A percentile compares a stretch with the other conserved stretches of the same genome.
Conservation (phyloP, 805 yeast species). For the Candida sanyiensis region DNA sequence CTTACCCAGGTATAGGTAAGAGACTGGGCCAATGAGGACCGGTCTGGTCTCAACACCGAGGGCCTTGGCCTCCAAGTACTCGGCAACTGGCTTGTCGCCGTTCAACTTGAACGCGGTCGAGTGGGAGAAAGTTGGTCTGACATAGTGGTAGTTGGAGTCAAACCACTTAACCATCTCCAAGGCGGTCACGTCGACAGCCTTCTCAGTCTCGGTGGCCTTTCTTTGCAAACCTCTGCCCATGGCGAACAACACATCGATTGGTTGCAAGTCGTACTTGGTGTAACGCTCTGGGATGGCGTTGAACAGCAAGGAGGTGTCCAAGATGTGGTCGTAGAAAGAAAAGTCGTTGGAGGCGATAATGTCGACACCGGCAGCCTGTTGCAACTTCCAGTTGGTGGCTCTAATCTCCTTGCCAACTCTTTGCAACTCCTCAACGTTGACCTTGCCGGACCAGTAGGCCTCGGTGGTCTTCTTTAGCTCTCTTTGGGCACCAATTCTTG, state of each 20-base stretch:
- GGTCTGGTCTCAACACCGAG: constrained; percentile 97
- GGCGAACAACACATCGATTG: constrained; percentile 91
- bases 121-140: constrained; percentile 97
- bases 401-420: constrained; percentile 94
- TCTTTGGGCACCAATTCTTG: constrained; percentile 99
- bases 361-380: constrained; percentile 95
- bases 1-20: constrained; percentile 93
- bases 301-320: constrained; percentile 87
- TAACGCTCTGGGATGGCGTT: constrained; percentile 96
- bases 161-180: constrained; percentile 99
- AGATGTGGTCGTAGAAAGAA: constrained; percentile 96
- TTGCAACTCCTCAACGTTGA: constrained; percentile 77
- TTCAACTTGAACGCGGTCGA: constrained; percentile 92
- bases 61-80: constrained; percentile 95
- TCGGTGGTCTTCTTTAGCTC: constrained; percentile 98
- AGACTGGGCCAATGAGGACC: constrained; percentile 92
- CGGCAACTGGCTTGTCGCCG: constrained; percentile 95
- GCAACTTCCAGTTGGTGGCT: constrained; percentile 96
- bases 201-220: constrained; percentile 78
- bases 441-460: constrained; percentile 97
- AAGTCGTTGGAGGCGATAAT: constrained; percentile 96
- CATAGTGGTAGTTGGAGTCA: constrained; percentile 99
- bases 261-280: constrained; percentile 82
- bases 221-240: constrained; percentile 99
- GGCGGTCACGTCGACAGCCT: constrained; percentile 97